Evolutionary conservation across 1,284 basidiomycete species (phyloP).

Genomic region (Macrocystidia cucumis): DNA sequence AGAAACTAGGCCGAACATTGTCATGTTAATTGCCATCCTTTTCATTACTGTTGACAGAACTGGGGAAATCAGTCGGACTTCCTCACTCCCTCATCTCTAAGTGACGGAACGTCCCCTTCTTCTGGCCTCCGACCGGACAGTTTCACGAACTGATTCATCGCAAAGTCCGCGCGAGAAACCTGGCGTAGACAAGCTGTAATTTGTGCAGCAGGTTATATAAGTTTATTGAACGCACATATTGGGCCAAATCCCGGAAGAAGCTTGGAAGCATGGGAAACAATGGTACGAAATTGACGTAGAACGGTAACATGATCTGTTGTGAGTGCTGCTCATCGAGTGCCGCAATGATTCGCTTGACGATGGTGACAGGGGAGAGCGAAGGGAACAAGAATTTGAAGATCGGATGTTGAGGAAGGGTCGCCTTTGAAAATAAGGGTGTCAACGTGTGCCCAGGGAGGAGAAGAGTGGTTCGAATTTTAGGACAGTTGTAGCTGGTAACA

Average conservation of each 20-base stretch:
- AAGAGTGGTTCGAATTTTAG: constrained; percentile 74
- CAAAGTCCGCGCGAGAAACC: constrained; percentile 27
- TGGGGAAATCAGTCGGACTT: too few species aligned
- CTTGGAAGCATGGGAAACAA: constrained; percentile 55
- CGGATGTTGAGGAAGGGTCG: constrained; percentile 39
- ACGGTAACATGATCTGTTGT: constrained; percentile 64
- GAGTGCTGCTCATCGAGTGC: constrained; percentile 75
- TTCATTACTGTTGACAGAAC: too few species aligned
- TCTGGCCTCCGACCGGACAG: constrained; percentile 26
- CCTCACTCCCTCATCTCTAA: too few species aligned
- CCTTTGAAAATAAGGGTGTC: constrained; percentile 68
- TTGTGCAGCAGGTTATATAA: background rate
- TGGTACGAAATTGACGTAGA: constrained; percentile 58
- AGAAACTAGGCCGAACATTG: too few species aligned
- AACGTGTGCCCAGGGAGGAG: constrained; percentile 70
- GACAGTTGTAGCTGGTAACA: constrained; percentile 56
- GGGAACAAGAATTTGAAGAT: constrained; percentile 72
- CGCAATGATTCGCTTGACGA: constrained; percentile 77
- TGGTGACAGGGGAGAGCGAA: constrained; percentile 58
- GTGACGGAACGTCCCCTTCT: constrained; percentile 19
- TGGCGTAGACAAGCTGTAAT: constrained; percentile 8
- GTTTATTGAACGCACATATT: constrained; percentile 47
- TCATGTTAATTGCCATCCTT: too few species aligned
- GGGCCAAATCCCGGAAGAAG: constrained; percentile 61
- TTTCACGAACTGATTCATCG: constrained; percentile 41